Conservation (phyloP, 768 basidiomycete genomes). For the Tulasnella calospora region DNA sequence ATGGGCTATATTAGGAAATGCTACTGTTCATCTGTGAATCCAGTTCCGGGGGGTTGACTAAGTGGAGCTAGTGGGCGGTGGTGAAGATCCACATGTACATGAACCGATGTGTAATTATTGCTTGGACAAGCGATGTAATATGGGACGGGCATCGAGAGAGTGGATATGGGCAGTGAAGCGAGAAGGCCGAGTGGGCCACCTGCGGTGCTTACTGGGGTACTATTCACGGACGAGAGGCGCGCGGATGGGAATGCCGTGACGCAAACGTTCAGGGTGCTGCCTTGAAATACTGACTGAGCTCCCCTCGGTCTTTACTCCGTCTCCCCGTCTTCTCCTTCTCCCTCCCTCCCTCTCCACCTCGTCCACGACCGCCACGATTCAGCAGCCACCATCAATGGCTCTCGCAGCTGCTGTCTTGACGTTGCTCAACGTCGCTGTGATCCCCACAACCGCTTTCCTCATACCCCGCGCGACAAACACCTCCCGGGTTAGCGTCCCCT, state of each 20-base stretch:
- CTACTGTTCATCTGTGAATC: too few relatives aligned
- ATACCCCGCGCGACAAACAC: conserved; percentile 27
- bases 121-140: neutral
- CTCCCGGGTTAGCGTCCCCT: conserved; percentile 22
- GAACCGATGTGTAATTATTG: too few relatives aligned
- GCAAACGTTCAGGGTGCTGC: neutral
- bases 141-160: neutral
- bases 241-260: neutral
- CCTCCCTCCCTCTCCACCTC: conserved; percentile 21
- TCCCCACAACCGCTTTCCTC: conserved; percentile 3
- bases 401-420: neutral
- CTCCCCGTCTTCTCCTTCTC: conserved; percentile 11
- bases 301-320: conserved; percentile 1
- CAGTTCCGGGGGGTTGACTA: too few relatives aligned
- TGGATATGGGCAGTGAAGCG: neutral
- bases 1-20: neutral
- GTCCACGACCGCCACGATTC: neutral
- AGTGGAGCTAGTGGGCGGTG: neutral
- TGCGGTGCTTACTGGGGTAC: neutral
- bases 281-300: conserved; percentile 19
- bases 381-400: neutral
- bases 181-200: neutral
- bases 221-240: neutral
- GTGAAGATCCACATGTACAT: neutral
- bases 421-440: conserved; percentile 21